Evolutionary conservation across 257 asterid species (phyloP), one percentile per base, ranked within the genome.

Genomic region (Nicotiana tomentosiformis): DNA sequence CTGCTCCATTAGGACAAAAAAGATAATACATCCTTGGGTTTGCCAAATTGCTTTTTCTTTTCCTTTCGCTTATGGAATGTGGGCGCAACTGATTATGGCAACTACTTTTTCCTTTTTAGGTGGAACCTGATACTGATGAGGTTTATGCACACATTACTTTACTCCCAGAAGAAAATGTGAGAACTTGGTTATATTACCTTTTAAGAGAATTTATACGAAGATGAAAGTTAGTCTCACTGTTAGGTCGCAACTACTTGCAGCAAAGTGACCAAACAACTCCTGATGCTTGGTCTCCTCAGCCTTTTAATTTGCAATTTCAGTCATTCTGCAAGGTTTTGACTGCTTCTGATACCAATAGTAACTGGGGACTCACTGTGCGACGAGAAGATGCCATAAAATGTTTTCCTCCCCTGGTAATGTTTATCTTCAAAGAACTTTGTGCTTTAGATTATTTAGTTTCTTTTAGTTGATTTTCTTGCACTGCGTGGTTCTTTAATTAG

Each of bases 301-400:
- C 90, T 86, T 84, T 88, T 53, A 86, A 87, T 81, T 90, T 89
- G 17, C 83, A 77, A 64, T 90, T 89, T 66, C 90, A 88, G 64
- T 93, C 97, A 2, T 93, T 93, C 89, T 90, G 92, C 91, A 93
- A 92, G 89, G 95, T 92, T 32, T 87, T 93, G 86, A 90, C 95
- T 16, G 93, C 95, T 39, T 93, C 97, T 33, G 97, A 93, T 86
- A 89, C 93, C 43, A 91, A 92, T 81, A 92, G 91, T 2, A 96
- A 91, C 55, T 93, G 96, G 82, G 93, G 95, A 78, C 92, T 93
- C 61, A 89, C 93, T 5, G 93, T 93, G 32, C 92, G 84, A 68
- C 91, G 91, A 10, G 90, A 89, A 58, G 93, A 93, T 53, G 97
- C 97, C 12, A 90, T 85, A 5, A 94, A 90, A 58, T 93, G 97